Base-by-base conservation (phyloP, 495 filamentous ascomycete species). In the Opeltia flavorubescens region DNA sequence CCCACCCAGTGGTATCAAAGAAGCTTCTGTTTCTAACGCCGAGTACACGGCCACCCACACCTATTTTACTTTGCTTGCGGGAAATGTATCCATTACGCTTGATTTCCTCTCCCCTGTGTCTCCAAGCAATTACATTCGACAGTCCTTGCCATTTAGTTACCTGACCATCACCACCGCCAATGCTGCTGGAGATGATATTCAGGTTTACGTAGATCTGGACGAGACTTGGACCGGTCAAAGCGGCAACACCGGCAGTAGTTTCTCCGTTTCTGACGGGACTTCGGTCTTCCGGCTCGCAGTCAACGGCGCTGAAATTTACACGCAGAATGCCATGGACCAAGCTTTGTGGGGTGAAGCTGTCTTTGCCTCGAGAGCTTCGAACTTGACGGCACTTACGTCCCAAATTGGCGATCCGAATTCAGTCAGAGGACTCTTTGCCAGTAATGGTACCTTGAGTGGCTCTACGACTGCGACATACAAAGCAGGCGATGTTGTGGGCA, bases 71-170 rank as follows among this genome's bases (percentile, higher is more conserved):
- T 59, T 75, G 13, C 50, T 55, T 25, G 68, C 69, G 15, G 71
- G 70, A 0, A 29, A 47, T 5, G 61, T 65, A 15, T 57, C 26
- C 4, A 55, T 73, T 21, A 64, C 56, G 0, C 48, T 75, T 33
- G 71, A 73, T 21, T 94, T 93, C 61, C 72, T 89, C 44, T 89
- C 86, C 12, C 87, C 87, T 0, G 80, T 94, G 13, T 89, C 87
- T 0, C 83, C 85, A 1, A 80, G 81, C 0, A 88, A 86, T 44
- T 87, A 86, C 17, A 56, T 89, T 34, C 73, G 84, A 48, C 87
- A 94, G 61, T 80, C 83, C 23, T 72, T 94, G 28, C 87, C 87
- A 27, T 89, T 84, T 28, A 77, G 78, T 49, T 94, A 94, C 60
- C 49, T 94, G 43, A 82, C 77, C 4, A 72, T 89, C 21, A 58